Evolutionary conservation across 768 basidiomycete species (phyloP).

Genomic region (Boletus speciosus): DNA sequence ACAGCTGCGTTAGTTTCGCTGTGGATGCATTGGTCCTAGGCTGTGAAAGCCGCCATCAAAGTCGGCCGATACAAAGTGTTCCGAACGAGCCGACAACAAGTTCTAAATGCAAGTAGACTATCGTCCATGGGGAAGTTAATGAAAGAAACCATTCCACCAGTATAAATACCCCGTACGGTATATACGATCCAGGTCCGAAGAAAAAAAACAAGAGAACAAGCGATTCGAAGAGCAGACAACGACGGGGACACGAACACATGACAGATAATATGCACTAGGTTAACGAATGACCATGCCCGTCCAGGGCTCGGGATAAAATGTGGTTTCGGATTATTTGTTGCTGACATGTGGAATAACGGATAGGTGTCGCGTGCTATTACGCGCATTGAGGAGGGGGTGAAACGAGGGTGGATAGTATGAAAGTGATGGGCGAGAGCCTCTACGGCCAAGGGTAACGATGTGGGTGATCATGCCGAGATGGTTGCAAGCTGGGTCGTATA

Average conservation of each 20-base stretch:
- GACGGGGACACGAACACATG: not conserved
- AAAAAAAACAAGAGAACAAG: not conserved
- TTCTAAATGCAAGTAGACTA: not conserved
- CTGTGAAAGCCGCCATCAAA: not conserved
- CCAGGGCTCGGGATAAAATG: not conserved
- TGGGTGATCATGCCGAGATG: not conserved
- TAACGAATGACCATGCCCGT: not conserved
- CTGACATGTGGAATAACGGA: slow-evolving; percentile 3
- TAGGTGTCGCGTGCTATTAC: not conserved
- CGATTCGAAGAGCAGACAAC: not conserved
- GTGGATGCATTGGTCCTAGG: slow-evolving; percentile 15
- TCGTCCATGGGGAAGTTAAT: not conserved
- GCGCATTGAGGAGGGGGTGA: not conserved
- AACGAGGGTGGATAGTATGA: not conserved
- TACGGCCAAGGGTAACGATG: not conserved
- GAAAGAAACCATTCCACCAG: not conserved
- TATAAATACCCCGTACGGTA: not conserved
- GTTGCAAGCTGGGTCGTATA: not conserved
- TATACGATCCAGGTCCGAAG: not conserved
- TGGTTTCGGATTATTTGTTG: slow-evolving; percentile 12
- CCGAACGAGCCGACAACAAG: slow-evolving; percentile 7
- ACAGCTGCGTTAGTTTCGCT: slow-evolving; percentile 19
- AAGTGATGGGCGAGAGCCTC: not conserved
- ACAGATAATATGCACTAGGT: not conserved
- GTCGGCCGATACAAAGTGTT: slow-evolving; percentile 12